phyloP scores from a whole-genome alignment of 1,284 basidiomycete genomes.

The Cryptococcus sp. region DNA sequence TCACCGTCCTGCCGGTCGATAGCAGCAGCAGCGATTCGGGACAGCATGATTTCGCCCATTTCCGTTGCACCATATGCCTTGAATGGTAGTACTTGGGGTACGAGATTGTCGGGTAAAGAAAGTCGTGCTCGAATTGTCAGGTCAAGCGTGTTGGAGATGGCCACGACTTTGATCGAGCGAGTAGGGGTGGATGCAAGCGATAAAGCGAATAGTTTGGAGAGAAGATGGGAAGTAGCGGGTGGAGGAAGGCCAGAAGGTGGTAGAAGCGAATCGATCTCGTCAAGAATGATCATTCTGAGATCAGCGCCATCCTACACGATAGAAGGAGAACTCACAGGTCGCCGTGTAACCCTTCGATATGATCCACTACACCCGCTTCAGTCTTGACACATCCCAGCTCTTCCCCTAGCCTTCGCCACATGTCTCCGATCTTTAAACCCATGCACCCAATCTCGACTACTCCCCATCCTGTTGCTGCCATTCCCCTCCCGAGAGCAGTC shows the following conservation, averaged over 20 bases:
- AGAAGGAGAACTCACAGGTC: constrained; percentile 20
- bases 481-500: constrained; percentile 33
- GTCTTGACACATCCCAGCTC: constrained; percentile 31
- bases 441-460: constrained; percentile 45
- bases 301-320: not conserved
- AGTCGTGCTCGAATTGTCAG: constrained; percentile 45
- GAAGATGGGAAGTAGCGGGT: constrained; percentile 38
- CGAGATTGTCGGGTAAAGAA: constrained; percentile 31
- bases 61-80: constrained; percentile 42
- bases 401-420: constrained; percentile 37
- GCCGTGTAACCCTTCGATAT: constrained; percentile 11
- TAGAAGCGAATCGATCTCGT: constrained; percentile 48
- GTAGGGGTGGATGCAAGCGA: constrained; percentile 26
- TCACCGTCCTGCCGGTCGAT: constrained; percentile 8
- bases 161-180: constrained; percentile 39
- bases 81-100: constrained; percentile 44
- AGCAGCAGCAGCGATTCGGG: constrained; percentile 28
- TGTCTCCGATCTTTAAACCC: constrained; percentile 36
- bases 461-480: constrained; percentile 30
- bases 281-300: constrained; percentile 41
- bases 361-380: constrained; percentile 28
- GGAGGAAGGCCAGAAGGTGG: constrained; percentile 32
- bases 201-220: constrained; percentile 43
- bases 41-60: constrained; percentile 42
- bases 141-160: constrained; percentile 49